Conservation (phyloP, 2,329 filamentous ascomycete genomes). For the Ceratocystis lukuohia region DNA sequence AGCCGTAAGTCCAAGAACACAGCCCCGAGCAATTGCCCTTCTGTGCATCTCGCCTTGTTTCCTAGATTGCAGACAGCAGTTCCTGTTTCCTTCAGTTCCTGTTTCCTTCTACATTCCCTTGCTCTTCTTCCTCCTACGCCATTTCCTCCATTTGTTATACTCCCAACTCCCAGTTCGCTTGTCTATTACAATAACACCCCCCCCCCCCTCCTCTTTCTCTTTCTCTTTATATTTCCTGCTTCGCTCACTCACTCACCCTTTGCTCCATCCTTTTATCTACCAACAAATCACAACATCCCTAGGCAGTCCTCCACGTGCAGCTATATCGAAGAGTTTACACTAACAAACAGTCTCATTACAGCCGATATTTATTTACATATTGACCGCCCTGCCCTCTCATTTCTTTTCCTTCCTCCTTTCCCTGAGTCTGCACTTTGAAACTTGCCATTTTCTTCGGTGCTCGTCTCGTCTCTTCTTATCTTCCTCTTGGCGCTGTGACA, state of each 20-base stretch:
- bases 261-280: neutral
- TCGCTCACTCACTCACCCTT: too few species aligned
- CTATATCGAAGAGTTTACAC: neutral
- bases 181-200: too few species aligned
- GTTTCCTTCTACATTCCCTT: neutral
- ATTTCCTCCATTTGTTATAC: neutral
- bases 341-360: neutral
- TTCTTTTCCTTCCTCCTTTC: conserved; percentile 18
- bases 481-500: conserved; percentile 13
- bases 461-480: conserved; percentile 5
- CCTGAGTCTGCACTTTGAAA: conserved; percentile 20
- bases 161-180: too few species aligned
- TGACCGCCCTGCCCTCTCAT: conserved; percentile 20
- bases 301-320: neutral
- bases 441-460: neutral
- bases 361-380: neutral
- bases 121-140: conserved; percentile 3
- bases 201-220: neutral
- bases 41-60: neutral
- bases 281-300: neutral
- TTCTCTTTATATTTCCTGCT: neutral
- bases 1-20: conserved; percentile 1
- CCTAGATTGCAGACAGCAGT: too few species aligned
- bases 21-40: neutral
- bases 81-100: neutral